Base-by-base conservation (phyloP, 495 filamentous ascomycete genomes). In the Penicillium dipodomyicola region DNA sequence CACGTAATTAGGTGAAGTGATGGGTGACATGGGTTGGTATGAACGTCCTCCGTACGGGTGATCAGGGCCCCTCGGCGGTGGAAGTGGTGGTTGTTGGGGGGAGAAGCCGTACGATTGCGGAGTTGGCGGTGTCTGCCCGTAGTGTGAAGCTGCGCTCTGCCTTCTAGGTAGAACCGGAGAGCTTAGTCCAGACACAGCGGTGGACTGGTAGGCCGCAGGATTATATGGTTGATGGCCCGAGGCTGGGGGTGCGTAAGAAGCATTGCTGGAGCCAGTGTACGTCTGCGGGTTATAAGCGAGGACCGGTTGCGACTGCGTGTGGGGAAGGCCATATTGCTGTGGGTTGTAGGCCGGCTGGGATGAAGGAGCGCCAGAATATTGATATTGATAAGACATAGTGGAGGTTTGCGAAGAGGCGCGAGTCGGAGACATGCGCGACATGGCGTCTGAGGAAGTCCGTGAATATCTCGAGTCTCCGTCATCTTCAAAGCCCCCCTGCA, bases 271-370 rank as follows among this genome's bases (percentile, higher is more conserved):
- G 68, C 74, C 27, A 66, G 80, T 63, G 73, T 83, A 74, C 68
- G 78, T 64, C 74, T 65, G 60, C 4, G 68, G 63, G 40, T 69
- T 75, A 56, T 76, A 78, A 19, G 60, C 63, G 22, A 71, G 74
- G 32, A 69, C 67, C 30, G 72, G 70, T 41, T 78, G 78, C 6
- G 74, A 74, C 22, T 78, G 74, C 5, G 86, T 82, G 44, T 88
- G 82, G 4, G 87, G 80, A 9, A 83, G 76, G 44, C 80, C 83
- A 68, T 91, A 97, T 50, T 87, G 76, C 69, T 92, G 90, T 2
- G 92, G 92, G 61, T 96, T 95, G 71, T 96, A 96, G 1, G 83
- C 74, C 14, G 78, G 69, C 46, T 83, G 85, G 17, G 74, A 76
- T 30, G 74, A 76, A 27, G 80, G 75, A 42, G 67, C 48, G 54